These are phyloP conservation scores for Phaeosphaeria sp. DNA, from an alignment of 2,329 filamentous ascomycete species.

Conservation along the genomic window DNA sequence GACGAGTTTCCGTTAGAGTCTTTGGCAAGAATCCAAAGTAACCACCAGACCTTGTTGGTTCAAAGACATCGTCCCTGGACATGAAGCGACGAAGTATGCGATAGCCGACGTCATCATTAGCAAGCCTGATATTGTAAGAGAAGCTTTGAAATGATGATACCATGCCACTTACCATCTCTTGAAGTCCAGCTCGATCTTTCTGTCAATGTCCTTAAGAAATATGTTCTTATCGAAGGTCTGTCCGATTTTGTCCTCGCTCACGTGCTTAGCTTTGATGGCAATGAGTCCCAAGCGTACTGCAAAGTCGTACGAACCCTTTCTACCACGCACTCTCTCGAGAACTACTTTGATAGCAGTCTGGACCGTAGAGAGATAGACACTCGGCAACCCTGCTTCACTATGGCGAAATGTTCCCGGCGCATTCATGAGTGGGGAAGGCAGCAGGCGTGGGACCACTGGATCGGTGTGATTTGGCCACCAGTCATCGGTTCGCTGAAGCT, in stretches of 20 bases:
- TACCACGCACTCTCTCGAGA: slow-evolving; percentile 30
- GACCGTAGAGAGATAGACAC: slow-evolving; percentile 16
- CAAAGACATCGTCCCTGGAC: slow-evolving; percentile 23
- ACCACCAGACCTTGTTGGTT: slow-evolving; percentile 26
- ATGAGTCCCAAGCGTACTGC: slow-evolving; percentile 35
- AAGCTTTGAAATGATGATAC: background rate
- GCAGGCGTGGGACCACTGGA: background rate
- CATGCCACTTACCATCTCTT: slow-evolving; percentile 31
- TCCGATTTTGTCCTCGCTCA: slow-evolving; percentile 17
- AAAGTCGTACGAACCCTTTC: slow-evolving; percentile 36
- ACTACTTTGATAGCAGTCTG: slow-evolving; percentile 20
- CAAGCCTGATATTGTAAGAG: slow-evolving; percentile 21
- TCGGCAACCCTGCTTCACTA: slow-evolving; percentile 13
- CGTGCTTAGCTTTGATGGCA: slow-evolving; percentile 22
- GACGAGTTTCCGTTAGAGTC: slow-evolving; percentile 23
- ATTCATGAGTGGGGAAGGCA: background rate
- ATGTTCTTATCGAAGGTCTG: slow-evolving; percentile 14
- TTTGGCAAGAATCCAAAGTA: slow-evolving; percentile 25
- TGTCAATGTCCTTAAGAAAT: slow-evolving; percentile 23
- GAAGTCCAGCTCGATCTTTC: slow-evolving; percentile 11
- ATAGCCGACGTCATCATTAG: slow-evolving; percentile 21
- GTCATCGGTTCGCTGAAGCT: slow-evolving; percentile 16
- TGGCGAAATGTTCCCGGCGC: slow-evolving; percentile 29
- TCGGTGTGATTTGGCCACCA: slow-evolving; percentile 37
- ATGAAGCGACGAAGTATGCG: slow-evolving; percentile 31